Evolutionary conservation across 75 land plant species (phyloP), one percentile per base, ranked within the genome.

Genomic region (Adiantum capillusveneris): DNA sequence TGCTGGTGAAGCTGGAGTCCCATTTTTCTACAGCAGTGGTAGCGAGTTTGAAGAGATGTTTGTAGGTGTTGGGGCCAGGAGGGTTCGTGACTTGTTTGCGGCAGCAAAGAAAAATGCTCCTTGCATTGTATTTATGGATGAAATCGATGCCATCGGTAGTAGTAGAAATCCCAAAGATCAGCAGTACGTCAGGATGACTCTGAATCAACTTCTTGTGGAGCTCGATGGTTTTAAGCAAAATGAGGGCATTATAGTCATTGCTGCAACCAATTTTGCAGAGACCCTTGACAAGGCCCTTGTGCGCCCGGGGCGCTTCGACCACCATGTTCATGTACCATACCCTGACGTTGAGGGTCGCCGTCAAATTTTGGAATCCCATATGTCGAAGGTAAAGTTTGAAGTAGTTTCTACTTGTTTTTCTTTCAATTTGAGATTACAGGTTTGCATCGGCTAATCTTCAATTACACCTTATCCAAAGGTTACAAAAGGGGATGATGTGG

Each of bases 11-110:
- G 98, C 98, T 59, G 96, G 87, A 24, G 98, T 93, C 21, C 98
- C 98, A 26, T 93, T 93, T 68, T 93, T 93, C 64, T 88, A 94
- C 58, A 85, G 95, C 84, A 88, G 95, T 78, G 98, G 98, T 18
- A 85, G 95, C 79, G 98, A 93, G 34, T 93, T 93, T 73, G 98
- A 93, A 65, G 98, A 93, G 69, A 93, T 93, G 98, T 93, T 93
- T 83, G 98, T 93, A 53, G 98, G 98, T 63, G 98, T 93, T 60
- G 98, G 98, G 51, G 98, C 98, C 7, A 74, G 96, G 24, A 75
- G 98, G 22, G 90, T 88, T 54, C 77, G 98, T 37, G 98, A 93
- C 66, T 82, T 93, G 16, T 93, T 93, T 67, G 57, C 98, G 34
- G 98, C 98, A 30, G 98, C 98, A 53, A 93, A 93, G 73, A 93